Evolutionary conservation across 140 eudicot genomes (phyloP).

Genomic region (Oenanthe javanica): DNA sequence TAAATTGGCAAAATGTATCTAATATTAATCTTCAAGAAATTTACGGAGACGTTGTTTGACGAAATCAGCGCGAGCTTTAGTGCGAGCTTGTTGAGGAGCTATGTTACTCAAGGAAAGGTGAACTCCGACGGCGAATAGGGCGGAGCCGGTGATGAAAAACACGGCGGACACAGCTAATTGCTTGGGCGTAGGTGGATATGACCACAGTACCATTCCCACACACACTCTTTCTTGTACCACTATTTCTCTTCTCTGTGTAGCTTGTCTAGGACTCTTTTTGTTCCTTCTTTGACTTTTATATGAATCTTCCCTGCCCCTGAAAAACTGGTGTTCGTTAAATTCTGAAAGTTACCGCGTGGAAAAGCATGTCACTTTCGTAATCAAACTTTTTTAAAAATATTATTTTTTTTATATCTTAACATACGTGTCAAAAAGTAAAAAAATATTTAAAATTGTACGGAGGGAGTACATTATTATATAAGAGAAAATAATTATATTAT

Average conservation of each 20-base stretch:
- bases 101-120: slow-evolving; percentile 66
- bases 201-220: slow-evolving; percentile 44
- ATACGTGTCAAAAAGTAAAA: too few species aligned
- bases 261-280: neutral
- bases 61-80: slow-evolving; percentile 67
- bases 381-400: too few species aligned
- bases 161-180: slow-evolving; percentile 32
- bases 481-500: too few species aligned
- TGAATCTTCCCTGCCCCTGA: too few species aligned
- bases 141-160: slow-evolving; percentile 41
- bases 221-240: too few species aligned
- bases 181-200: slow-evolving; percentile 51
- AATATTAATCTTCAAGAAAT: slow-evolving; percentile 47
- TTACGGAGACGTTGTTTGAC: slow-evolving; percentile 62
- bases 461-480: too few species aligned
- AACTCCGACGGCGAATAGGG: slow-evolving; percentile 57
- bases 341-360: too few species aligned
- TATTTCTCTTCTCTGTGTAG: neutral
- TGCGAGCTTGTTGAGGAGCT: slow-evolving; percentile 72
- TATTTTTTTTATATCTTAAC: too few species aligned
- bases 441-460: too few species aligned
- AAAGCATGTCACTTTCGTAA: too few species aligned
- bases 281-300: neutral
- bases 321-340: too few species aligned
- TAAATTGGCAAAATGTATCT: too few species aligned